Evolutionary conservation across 73 alveolate genomes (phyloP), one percentile per base, ranked within the genome.

Genomic region (Tetrahymena malaccensis): DNA sequence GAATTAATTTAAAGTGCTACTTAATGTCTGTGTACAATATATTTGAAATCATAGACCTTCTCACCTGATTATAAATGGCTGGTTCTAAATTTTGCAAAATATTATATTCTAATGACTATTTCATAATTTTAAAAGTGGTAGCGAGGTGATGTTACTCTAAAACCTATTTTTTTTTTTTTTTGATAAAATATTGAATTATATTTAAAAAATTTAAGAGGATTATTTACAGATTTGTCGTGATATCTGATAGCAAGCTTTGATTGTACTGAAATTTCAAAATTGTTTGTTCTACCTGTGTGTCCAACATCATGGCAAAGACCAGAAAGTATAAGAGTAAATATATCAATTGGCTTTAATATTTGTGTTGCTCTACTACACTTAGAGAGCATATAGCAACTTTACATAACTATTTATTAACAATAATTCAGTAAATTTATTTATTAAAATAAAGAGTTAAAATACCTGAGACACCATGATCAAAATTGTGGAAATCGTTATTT

Each of bases 241-340:
- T 95, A 95, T 38, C 97, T 85, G 19, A 89, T 85, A 16, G 97
- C 97, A 43, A 95, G 84, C 84, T 95, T 95, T 12, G 95, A 89
- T 0, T 93, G 55, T n/a, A 94, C 94, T 34, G 93, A 56, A 22
- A 95, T 95, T 93, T 85, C 94, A 37, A 95, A 95, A 33, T 85
- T 95, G 11, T 95, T 95, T 0, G 97, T 95, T 33, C 97, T 43
- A 6, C 95, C 97, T 43, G 97, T 95, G 44, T 95, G 97, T 10
- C 93, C 44, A 16, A 95, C 97, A 89, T 95, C 97, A 95, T 95
- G 97, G 84, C 97, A 95, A n/a, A 95, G 94, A 43, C 97, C 97
- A 43, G 97, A 95, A 35, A 95, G 83, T 13, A 95, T 85, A 22
- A 94, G 85, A 21, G 95, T 31, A 93, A 95, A 85, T 10, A 57